Percentiles rank a stretch among this genome's conserved stretches.
Evolutionary conservation across 2,329 filamentous ascomycete species (phyloP).

Genomic region (Fonsecaea multimorphosa): DNA sequence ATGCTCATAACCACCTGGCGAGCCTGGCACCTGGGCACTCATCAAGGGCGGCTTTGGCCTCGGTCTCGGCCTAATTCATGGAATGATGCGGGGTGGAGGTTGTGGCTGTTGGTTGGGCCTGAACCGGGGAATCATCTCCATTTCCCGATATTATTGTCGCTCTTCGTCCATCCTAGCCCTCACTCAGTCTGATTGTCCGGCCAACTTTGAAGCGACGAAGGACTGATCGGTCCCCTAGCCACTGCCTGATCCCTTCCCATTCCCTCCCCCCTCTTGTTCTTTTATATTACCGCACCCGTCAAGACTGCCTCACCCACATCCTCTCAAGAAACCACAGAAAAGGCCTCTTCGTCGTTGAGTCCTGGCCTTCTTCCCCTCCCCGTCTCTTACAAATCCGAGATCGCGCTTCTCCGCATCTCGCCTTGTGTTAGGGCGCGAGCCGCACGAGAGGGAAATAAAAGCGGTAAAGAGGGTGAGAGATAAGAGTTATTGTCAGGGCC

Average conservation of each 20-base stretch:
- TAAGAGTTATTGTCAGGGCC: background rate
- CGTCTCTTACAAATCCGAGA: background rate
- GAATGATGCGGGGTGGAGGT: background rate
- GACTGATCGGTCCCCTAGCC: too few species aligned
- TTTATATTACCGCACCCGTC: too few species aligned
- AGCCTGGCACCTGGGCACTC: too few species aligned
- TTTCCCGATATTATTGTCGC: too few species aligned
- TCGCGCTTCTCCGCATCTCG: conserved; percentile 10
- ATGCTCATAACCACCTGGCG: too few species aligned
- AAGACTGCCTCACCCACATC: too few species aligned
- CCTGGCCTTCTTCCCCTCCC: background rate
- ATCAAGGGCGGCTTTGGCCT: background rate
- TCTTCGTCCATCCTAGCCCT: background rate
- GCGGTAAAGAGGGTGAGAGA: background rate
- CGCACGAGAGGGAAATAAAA: background rate
- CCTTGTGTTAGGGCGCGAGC: background rate
- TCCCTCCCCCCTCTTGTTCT: too few species aligned
- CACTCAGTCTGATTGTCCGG: too few species aligned
- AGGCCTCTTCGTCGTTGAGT: background rate
- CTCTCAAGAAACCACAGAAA: too few species aligned
- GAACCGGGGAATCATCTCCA: background rate
- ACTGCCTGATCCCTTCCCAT: too few species aligned
- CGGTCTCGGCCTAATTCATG: background rate
- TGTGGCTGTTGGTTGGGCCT: background rate
- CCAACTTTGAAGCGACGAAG: too few species aligned